These are phyloP conservation scores for Thyridium curvatum DNA, from an alignment of 2,329 filamentous ascomycete genomes.

Conservation along the genomic window DNA sequence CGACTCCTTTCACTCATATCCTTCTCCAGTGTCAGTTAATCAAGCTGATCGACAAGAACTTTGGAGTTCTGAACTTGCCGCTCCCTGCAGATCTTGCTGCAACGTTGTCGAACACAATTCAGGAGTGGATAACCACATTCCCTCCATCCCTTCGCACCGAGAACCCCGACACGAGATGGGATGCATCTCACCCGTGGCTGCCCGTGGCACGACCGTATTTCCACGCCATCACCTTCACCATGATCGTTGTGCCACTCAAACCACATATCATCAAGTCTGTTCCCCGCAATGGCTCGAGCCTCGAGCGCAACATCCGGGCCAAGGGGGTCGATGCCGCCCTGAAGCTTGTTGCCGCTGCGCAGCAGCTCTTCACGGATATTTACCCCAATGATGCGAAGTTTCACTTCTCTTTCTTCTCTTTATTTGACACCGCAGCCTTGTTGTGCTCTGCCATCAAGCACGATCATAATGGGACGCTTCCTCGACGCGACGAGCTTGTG, in stretches of 20 bases:
- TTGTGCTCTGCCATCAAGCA: constrained; percentile 45
- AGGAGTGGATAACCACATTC: constrained; percentile 35
- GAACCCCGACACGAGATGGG: constrained; percentile 32
- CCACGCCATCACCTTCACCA: constrained; percentile 35
- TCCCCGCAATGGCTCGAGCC: constrained; percentile 15
- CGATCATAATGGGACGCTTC: constrained; percentile 33
- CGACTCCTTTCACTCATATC: constrained; percentile 37
- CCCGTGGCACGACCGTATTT: constrained; percentile 38
- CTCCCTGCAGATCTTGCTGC: not conserved
- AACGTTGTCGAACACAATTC: constrained; percentile 19
- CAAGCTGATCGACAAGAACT: not conserved
- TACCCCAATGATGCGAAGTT: constrained; percentile 40
- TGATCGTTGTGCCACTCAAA: constrained; percentile 38
- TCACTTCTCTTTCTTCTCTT: constrained; percentile 40
- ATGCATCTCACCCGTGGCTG: constrained; percentile 33
- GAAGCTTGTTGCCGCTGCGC: constrained; percentile 31
- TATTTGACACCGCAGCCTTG: constrained; percentile 45
- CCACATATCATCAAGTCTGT: constrained; percentile 33
- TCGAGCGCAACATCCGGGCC: constrained; percentile 29
- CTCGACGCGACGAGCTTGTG: constrained; percentile 31
- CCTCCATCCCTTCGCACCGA: constrained; percentile 31
- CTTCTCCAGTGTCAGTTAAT: constrained; percentile 28
- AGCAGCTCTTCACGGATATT: constrained; percentile 33
- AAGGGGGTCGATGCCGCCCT: constrained; percentile 37
- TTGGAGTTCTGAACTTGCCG: not conserved